Evolutionary conservation across 2,329 filamentous ascomycete genomes (phyloP).

Genomic region (Claviceps monticola): DNA sequence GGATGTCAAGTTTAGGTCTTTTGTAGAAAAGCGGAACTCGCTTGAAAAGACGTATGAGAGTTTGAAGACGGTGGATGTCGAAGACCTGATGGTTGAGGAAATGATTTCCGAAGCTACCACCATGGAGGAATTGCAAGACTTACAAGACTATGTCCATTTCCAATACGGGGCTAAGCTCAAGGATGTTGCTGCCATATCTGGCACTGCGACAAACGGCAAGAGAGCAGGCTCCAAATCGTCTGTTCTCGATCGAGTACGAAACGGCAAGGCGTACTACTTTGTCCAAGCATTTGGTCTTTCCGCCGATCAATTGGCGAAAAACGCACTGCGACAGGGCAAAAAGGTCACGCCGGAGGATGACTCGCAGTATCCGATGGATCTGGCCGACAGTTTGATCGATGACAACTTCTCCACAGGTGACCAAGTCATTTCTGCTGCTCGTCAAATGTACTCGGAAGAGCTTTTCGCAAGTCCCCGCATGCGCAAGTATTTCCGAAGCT

Average conservation of each 20-base stretch:
- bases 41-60: conserved; percentile 68
- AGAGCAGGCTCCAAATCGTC: conserved; percentile 73
- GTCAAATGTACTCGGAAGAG: conserved; percentile 83
- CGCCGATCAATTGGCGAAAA: conserved; percentile 77
- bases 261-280: conserved; percentile 64
- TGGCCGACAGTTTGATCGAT: conserved; percentile 67
- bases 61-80: conserved; percentile 48
- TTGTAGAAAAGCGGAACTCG: conserved; percentile 81
- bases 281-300: conserved; percentile 85
- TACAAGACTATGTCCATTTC: conserved; percentile 95
- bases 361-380: conserved; percentile 62
- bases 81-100: conserved; percentile 66
- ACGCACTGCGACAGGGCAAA: conserved; percentile 64
- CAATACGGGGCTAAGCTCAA: conserved; percentile 76
- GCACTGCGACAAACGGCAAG: conserved; percentile 52
- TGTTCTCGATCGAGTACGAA: conserved; percentile 72
- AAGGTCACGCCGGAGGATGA: conserved; percentile 79
- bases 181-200: conserved; percentile 54
- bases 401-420: conserved; percentile 63
- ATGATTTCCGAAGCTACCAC: conserved; percentile 68
- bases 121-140: conserved; percentile 90
- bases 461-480: conserved; percentile 77
- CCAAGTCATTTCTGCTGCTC: conserved; percentile 64
- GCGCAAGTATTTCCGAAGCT: conserved; percentile 71
- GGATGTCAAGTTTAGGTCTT: conserved; percentile 86